Evolutionary conservation across 176 grass and related monocot genomes (phyloP), one percentile per base, ranked within the genome.

Genomic region (Musa itinerans): DNA sequence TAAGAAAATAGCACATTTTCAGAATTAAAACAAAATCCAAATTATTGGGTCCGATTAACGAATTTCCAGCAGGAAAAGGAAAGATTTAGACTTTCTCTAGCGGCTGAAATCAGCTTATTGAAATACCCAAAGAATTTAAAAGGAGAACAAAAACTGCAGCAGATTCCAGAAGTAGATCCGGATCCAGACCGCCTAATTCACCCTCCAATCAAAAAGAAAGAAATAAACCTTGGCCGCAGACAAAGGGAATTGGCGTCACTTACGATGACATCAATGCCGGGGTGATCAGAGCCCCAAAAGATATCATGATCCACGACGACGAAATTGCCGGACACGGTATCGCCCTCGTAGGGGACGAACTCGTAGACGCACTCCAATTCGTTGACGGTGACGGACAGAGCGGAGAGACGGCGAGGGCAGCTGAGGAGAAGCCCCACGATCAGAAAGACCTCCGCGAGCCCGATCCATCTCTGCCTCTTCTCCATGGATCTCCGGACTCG

Each of bases 301-400:
- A 99, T 91, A 76, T 99, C 95, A 73, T 99, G 95, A 80, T 99
- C 95, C 23, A 99, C 86, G 65, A 99, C 95, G 71, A 99, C 95
- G 88, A 99, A 99, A 81, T 99, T 99, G 11, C 95, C 95, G 9
- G 95, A 86, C 72, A 99, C 87, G 43, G 88, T 81, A 64, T 99
- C 95, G 17, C 90, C 95, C 69, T 99, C 95, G 81, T 99, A 99
- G 54, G 89, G 88, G 25, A 99, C 90, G 84, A 89, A 99, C 85
- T 99, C 95, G 78, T 99, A 92, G 68, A 99, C 80, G 84, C 95
- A 99, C 83, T 99, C 95, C 53, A 84, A 85, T 21, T 99, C 90
- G 13, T 86, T 91, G 24, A 99, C 90, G 50, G 95, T 99, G 27
- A 99, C 80, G 48, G 95, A 99, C 2, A 99, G 83, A 48, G 86